phyloP scores from a whole-genome alignment of 148 eudicot species.

The Spergularia marina region DNA sequence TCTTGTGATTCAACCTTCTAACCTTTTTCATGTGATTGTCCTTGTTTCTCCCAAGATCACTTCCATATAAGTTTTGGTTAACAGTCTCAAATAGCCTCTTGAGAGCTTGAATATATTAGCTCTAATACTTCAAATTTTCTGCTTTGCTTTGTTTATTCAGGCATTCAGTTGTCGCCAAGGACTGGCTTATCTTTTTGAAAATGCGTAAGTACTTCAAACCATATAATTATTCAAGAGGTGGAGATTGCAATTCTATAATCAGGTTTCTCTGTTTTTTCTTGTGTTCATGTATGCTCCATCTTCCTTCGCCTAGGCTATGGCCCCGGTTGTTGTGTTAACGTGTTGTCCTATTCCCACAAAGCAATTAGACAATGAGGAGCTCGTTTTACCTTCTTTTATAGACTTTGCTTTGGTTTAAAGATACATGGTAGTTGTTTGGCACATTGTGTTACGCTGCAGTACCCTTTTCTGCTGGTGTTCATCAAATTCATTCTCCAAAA shows the following conservation, averaged over 20 bases:
- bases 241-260: background rate
- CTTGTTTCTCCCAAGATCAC: background rate
- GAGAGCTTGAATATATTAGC: background rate
- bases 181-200: slow-evolving; percentile 60
- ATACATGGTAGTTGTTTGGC: background rate
- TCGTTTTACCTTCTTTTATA: background rate
- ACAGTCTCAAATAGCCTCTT: background rate
- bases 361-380: background rate
- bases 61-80: background rate
- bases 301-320: too few species aligned
- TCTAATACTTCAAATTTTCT: too few species aligned
- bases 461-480: background rate
- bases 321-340: too few species aligned
- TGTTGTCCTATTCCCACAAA: background rate
- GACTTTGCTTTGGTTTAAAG: background rate
- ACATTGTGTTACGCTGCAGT: background rate
- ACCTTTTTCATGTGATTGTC: slow-evolving; percentile 1
- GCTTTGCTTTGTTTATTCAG: slow-evolving; percentile 31
- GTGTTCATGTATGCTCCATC: too few species aligned
- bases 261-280: background rate
- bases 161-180: slow-evolving; percentile 59
- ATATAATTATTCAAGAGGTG: background rate
- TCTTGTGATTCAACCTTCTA: background rate
- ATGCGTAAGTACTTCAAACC: slow-evolving; percentile 46
- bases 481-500: too few species aligned